These are phyloP conservation scores for Penicillium thymicola DNA, from an alignment of 2,329 filamentous ascomycete species.

Conservation along the genomic window DNA sequence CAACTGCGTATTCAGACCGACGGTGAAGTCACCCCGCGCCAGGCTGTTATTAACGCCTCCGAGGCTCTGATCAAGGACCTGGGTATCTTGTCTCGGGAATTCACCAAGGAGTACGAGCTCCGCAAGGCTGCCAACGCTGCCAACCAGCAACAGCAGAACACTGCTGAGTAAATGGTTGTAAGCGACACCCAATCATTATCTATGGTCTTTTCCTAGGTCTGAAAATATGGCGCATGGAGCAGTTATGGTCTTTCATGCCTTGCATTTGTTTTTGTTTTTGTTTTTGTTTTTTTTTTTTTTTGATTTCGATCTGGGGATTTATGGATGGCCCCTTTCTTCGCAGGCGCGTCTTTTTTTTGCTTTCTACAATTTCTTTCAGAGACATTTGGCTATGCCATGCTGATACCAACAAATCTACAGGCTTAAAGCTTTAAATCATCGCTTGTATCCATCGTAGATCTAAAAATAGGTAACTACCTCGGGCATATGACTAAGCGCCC, in stretches of 20 bases:
- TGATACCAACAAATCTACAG: slow-evolving; percentile 1
- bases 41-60: slow-evolving; percentile 77
- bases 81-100: slow-evolving; percentile 75
- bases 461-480: slow-evolving; percentile 5
- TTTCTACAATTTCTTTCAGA: neutral
- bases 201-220: slow-evolving; percentile 6
- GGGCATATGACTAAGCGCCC: slow-evolving; percentile 19
- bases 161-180: slow-evolving; percentile 20
- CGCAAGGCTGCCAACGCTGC: slow-evolving; percentile 75
- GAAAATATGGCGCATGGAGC: slow-evolving; percentile 22
- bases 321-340: neutral
- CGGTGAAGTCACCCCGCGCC: slow-evolving; percentile 80
- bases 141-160: slow-evolving; percentile 45
- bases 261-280: slow-evolving; percentile 10
- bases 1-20: slow-evolving; percentile 87
- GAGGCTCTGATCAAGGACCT: slow-evolving; percentile 79
- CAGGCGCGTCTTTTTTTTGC: neutral
- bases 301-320: slow-evolving; percentile 2
- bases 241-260: slow-evolving; percentile 13
- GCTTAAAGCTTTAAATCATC: neutral
- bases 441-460: neutral
- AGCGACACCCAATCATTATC: neutral
- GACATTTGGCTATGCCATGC: slow-evolving; percentile 3
- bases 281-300: slow-evolving; percentile 8
- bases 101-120: slow-evolving; percentile 88